These are phyloP conservation scores for Cyberlindnera euphorbiiphila DNA, from an alignment of 805 yeast species.

Conservation along the genomic window DNA sequence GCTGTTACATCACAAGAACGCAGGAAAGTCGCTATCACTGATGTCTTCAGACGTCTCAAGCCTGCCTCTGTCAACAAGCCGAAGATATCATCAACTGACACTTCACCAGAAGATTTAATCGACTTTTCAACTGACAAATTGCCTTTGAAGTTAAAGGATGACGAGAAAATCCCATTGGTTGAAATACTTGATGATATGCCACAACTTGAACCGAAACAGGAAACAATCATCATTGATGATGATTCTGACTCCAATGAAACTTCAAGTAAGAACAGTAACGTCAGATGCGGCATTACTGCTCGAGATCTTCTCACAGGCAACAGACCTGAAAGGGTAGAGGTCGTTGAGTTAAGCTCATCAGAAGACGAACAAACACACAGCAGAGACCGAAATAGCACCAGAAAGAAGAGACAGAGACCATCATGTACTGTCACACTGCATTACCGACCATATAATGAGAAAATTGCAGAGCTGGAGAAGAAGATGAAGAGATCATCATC, in stretches of 20 bases:
- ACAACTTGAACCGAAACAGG: not conserved
- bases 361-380: constrained; percentile 18
- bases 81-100: no score
- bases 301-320: constrained; percentile 16
- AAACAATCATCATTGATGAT: not conserved
- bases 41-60: constrained; percentile 13
- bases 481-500: constrained; percentile 18
- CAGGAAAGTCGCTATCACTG: constrained; percentile 12
- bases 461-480: constrained; percentile 21
- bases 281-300: constrained; percentile 16
- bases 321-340: constrained; percentile 1
- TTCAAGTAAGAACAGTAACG: no score
- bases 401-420: constrained; percentile 2
- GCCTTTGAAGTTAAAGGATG: no score
- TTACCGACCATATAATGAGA: constrained; percentile 18
- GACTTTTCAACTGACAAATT: no score
- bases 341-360: constrained; percentile 17
- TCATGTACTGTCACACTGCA: constrained; percentile 17
- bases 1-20: not conserved
- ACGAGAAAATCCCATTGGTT: no score
- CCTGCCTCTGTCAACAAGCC: constrained; percentile 2
- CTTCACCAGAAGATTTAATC: no score
- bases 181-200: not conserved
- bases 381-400: no score
- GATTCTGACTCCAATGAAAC: not conserved